Conservation (phyloP, 495 filamentous ascomycete genomes). For the Geoglossum glabrum region DNA sequence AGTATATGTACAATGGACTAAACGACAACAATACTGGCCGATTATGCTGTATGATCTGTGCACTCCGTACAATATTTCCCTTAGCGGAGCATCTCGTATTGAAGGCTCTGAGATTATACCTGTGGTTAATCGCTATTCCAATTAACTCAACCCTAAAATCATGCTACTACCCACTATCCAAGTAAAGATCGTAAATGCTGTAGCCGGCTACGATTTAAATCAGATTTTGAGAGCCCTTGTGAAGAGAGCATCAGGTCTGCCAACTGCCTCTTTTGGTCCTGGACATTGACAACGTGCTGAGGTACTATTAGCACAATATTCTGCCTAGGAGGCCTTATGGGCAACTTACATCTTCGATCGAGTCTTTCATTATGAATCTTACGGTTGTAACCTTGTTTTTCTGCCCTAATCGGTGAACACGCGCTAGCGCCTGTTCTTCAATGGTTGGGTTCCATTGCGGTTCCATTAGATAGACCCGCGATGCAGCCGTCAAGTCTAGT, state of each 20-base stretch:
- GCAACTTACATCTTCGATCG: conserved; percentile 13
- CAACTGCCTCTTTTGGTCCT: background rate
- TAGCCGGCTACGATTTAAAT: background rate
- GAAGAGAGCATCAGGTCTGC: background rate
- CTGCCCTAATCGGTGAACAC: conserved; percentile 17
- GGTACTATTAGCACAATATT: background rate
- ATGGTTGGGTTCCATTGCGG: conserved; percentile 19
- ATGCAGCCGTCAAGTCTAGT: conserved; percentile 13
- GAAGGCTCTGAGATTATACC: background rate
- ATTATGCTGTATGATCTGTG: too few relatives aligned
- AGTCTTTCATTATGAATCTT: conserved; percentile 14
- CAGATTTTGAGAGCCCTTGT: background rate
- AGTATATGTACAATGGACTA: background rate
- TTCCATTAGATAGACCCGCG: conserved; percentile 14
- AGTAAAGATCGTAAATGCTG: background rate
- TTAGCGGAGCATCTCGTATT: too few relatives aligned
- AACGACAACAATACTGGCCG: too few relatives aligned
- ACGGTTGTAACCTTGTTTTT: conserved; percentile 11
- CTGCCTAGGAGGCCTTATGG: background rate
- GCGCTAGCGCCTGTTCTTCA: conserved; percentile 17
- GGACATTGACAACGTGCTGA: background rate
- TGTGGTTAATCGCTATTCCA: background rate
- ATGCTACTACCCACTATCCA: background rate
- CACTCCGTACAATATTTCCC: too few relatives aligned
- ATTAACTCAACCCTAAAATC: background rate